These are phyloP conservation scores for Ordospora pajunii DNA, from an alignment of 371 early-diverging fungal species.

Conservation along the genomic window DNA sequence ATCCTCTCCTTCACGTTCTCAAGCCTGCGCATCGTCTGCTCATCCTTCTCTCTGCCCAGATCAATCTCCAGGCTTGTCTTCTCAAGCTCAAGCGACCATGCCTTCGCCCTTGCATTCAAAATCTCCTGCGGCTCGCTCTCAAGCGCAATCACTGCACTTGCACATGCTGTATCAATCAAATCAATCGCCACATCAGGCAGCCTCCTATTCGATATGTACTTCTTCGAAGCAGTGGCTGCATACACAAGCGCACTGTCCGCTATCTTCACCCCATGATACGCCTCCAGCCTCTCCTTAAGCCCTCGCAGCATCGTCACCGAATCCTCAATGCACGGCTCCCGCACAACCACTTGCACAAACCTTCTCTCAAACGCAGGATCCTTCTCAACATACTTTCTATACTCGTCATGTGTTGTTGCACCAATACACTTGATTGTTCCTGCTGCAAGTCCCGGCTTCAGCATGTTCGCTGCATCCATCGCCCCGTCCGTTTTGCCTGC, in stretches of 20 bases:
- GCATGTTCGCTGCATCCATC: constrained; percentile 75
- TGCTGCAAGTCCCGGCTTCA: constrained; percentile 74
- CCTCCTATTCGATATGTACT: constrained; percentile 70
- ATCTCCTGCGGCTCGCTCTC: constrained; percentile 73
- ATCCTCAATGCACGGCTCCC: constrained; percentile 72
- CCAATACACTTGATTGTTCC: constrained; percentile 72
- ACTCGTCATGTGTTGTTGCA: constrained; percentile 77
- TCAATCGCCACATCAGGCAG: constrained; percentile 80
- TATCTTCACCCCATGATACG: constrained; percentile 74
- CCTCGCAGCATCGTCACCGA: constrained; percentile 75
- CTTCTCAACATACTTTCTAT: constrained; percentile 71
- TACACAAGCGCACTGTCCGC: constrained; percentile 70
- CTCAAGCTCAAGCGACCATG: constrained; percentile 60
- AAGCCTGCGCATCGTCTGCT: constrained; percentile 24
- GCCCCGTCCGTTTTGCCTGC: constrained; percentile 74
- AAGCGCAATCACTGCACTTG: constrained; percentile 68
- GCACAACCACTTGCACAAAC: constrained; percentile 71
- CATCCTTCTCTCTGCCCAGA: constrained; percentile 26
- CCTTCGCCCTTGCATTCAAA: constrained; percentile 64
- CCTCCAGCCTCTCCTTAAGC: constrained; percentile 71
- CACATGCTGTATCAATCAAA: constrained; percentile 75
- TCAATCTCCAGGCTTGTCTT: constrained; percentile 56
- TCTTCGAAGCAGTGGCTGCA: constrained; percentile 69
- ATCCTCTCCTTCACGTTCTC: constrained; percentile 46
- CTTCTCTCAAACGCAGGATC: constrained; percentile 76